Conservation (phyloP, 2,329 filamentous ascomycete genomes). For the Diaporthe vaccinii region DNA sequence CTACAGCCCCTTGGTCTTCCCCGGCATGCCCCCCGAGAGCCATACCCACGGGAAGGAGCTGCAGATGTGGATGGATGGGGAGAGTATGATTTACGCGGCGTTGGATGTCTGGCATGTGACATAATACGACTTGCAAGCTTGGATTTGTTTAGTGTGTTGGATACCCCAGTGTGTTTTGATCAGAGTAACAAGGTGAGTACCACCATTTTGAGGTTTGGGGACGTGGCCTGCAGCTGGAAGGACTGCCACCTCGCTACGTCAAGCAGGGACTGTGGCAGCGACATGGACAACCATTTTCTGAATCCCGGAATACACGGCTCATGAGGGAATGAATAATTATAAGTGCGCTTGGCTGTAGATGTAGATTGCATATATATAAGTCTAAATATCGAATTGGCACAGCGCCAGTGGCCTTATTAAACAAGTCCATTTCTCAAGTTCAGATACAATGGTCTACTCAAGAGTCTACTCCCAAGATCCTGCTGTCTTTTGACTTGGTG, state of each 20-base stretch:
- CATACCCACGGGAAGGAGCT: constrained; percentile 37
- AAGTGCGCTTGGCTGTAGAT: constrained; percentile 1
- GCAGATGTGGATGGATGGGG: constrained; percentile 37
- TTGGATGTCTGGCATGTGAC: constrained; percentile 35
- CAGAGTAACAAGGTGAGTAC: neutral
- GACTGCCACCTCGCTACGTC: neutral
- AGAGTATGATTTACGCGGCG: neutral
- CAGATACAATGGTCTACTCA: neutral
- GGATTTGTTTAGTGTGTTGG: constrained; percentile 14
- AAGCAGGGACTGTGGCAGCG: neutral
- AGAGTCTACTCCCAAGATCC: neutral
- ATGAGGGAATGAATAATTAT: neutral
- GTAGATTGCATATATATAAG: neutral
- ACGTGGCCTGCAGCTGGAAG: neutral
- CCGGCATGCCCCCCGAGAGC: neutral
- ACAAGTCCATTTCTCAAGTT: too few relatives aligned
- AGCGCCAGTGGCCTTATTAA: neutral
- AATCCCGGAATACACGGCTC: neutral
- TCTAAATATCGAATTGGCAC: neutral
- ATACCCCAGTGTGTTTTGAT: constrained; percentile 21
- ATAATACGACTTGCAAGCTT: neutral
- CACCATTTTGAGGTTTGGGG: too few relatives aligned
- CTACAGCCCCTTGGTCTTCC: neutral
- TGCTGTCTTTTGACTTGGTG: neutral
- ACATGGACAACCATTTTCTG: neutral